Percentiles rank a stretch among this genome's conserved stretches.
Conservation (phyloP, 495 filamentous ascomycete genomes). For the Terfezia boudieri region DNA sequence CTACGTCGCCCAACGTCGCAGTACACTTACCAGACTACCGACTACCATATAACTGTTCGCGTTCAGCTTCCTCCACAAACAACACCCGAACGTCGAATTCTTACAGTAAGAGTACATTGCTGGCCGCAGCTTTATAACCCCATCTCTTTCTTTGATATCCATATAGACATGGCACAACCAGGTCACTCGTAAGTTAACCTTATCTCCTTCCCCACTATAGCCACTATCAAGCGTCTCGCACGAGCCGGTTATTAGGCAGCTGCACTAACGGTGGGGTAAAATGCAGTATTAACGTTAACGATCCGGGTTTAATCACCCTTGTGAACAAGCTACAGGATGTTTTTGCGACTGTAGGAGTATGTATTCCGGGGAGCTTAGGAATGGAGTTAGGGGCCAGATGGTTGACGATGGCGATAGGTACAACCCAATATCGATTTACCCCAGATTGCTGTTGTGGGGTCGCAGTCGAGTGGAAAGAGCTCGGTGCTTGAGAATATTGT, state of each 20-base stretch:
- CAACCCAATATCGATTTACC: conserved; percentile 93
- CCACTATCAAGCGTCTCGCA: neutral
- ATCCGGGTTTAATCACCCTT: conserved; percentile 64
- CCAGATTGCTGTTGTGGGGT: conserved; percentile 96
- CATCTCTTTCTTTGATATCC: neutral
- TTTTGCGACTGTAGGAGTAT: conserved; percentile 91
- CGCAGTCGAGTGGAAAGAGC: conserved; percentile 98
- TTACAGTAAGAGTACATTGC: too few species aligned
- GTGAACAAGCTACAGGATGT: conserved; percentile 99
- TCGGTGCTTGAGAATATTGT: conserved; percentile 99
- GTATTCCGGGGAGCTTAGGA: conserved; percentile 17
- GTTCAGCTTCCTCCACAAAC: too few species aligned
- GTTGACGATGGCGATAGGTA: conserved; percentile 31
- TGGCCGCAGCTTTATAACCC: neutral
- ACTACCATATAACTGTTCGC: too few species aligned
- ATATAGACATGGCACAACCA: neutral
- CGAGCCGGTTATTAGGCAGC: too few species aligned
- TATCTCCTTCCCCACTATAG: neutral
- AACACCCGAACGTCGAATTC: too few species aligned
- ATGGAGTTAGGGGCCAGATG: neutral
- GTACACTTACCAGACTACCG: too few species aligned
- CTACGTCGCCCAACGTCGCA: too few species aligned
- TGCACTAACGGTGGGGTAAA: too few species aligned
- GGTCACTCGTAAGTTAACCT: neutral
- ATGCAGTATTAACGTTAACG: conserved; percentile 53